A percentile compares a stretch with the other conserved stretches of the same genome.
phyloP scores from a whole-genome alignment of 768 basidiomycete species.

The Amanita pseudoporphyria region DNA sequence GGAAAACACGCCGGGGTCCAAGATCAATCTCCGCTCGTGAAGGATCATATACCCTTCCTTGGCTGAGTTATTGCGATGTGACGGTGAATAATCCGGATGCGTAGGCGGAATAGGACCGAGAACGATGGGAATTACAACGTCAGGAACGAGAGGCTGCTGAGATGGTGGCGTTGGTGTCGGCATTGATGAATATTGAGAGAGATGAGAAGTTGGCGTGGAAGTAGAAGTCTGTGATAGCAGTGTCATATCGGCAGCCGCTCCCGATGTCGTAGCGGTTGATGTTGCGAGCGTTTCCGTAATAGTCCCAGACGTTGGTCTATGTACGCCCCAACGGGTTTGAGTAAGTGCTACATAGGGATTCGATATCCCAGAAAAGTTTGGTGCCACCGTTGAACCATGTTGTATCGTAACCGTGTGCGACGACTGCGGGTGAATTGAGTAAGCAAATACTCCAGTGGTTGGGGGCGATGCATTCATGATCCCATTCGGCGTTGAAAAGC shows the following conservation, averaged over 20 bases:
- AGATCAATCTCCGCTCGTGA: conserved; percentile 74
- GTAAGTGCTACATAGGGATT: conserved; percentile 11
- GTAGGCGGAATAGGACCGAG: conserved; percentile 63
- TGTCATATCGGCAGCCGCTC: neutral
- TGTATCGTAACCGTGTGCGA: neutral
- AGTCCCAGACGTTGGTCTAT: conserved; percentile 5
- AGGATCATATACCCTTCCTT: conserved; percentile 64
- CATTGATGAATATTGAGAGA: conserved; percentile 5
- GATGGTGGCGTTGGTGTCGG: conserved; percentile 20
- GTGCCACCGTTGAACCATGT: conserved; percentile 4
- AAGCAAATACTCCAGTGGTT: conserved; percentile 34
- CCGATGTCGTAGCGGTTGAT: neutral
- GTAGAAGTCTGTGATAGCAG: conserved; percentile 4
- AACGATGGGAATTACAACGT: conserved; percentile 68
- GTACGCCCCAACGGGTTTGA: conserved; percentile 8
- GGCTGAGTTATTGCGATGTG: conserved; percentile 36
- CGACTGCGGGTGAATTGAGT: conserved; percentile 13
- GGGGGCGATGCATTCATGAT: conserved; percentile 17
- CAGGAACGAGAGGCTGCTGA: conserved; percentile 26
- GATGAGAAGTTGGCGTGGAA: neutral
- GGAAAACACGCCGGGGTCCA: conserved; percentile 80
- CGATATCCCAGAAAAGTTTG: conserved; percentile 8
- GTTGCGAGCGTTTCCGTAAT: neutral
- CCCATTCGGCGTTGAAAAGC: conserved; percentile 13
- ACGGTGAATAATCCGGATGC: conserved; percentile 42